Evolutionary conservation across 768 basidiomycete genomes (phyloP).

Genomic region (Suillus weaverae): DNA sequence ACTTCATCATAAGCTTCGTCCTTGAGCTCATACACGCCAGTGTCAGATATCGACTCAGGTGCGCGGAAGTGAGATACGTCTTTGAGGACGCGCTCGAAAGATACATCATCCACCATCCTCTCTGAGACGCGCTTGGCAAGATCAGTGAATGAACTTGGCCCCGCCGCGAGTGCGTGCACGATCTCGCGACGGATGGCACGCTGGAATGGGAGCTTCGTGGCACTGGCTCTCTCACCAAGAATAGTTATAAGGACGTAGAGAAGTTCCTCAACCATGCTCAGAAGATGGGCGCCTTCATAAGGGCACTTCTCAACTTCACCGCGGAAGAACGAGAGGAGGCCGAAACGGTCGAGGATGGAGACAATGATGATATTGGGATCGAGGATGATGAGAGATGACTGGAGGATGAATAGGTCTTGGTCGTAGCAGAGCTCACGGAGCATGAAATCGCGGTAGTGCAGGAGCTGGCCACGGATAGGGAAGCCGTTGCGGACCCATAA

Average conservation of each 20-base stretch:
- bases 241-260: conserved; percentile 86
- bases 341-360: conserved; percentile 88
- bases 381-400: conserved; percentile 77
- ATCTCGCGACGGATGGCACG: conserved; percentile 78
- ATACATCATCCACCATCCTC: conserved; percentile 78
- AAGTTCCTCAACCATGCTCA: conserved; percentile 90
- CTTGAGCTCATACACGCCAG: conserved; percentile 86
- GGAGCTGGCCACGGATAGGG: conserved; percentile 88
- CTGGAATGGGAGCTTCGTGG: conserved; percentile 64
- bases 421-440: conserved; percentile 96
- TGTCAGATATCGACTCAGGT: conserved; percentile 76
- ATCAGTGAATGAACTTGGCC: conserved; percentile 87
- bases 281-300: conserved; percentile 71
- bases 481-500: conserved; percentile 98
- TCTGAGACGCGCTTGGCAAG: conserved; percentile 90
- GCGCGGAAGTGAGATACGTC: conserved; percentile 81
- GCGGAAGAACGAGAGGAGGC: conserved; percentile 76
- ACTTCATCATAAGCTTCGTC: conserved; percentile 83
- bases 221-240: conserved; percentile 77
- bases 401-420: conserved; percentile 90
- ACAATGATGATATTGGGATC: conserved; percentile 80
- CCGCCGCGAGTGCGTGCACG: conserved; percentile 86
- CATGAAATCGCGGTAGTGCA: conserved; percentile 96
- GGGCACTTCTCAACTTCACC: conserved; percentile 52
- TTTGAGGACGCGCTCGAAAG: conserved; percentile 75